These are phyloP conservation scores for Thelephora ganbajun DNA, from an alignment of 768 basidiomycete genomes.

Conservation along the genomic window DNA sequence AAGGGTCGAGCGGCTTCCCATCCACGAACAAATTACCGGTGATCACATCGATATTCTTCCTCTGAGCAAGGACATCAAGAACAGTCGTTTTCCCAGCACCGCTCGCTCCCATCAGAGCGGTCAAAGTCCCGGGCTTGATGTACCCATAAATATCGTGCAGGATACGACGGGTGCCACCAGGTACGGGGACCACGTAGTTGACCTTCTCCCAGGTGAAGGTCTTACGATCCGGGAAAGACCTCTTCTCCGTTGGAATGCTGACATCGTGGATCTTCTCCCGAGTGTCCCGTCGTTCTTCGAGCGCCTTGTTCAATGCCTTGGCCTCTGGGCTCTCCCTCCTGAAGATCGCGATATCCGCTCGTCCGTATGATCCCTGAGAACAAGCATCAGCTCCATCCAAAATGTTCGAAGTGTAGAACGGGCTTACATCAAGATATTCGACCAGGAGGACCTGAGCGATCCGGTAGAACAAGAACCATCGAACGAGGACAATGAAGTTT, in stretches of 20 bases:
- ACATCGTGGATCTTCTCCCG: background rate
- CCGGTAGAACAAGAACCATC: conserved; percentile 58
- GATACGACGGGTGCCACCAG: conserved; percentile 43
- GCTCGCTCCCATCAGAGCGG: conserved; percentile 80
- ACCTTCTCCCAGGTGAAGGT: conserved; percentile 74
- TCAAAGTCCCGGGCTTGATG: conserved; percentile 74
- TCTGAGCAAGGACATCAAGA: conserved; percentile 61
- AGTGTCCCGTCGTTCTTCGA: conserved; percentile 23
- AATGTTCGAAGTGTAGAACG: too few relatives aligned
- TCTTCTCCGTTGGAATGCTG: background rate
- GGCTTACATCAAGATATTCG: conserved; percentile 46
- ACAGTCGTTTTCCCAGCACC: conserved; percentile 73
- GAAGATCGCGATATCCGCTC: conserved; percentile 39
- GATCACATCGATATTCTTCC: conserved; percentile 59
- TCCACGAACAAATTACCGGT: conserved; percentile 52
- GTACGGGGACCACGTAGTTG: conserved; percentile 64
- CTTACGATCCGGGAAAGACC: conserved; percentile 21
- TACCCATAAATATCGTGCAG: conserved; percentile 70
- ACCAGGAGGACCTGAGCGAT: conserved; percentile 51
- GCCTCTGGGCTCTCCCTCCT: conserved; percentile 44
- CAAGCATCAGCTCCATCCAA: background rate
- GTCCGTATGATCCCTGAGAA: conserved; percentile 2
- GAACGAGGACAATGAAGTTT: conserved; percentile 58
- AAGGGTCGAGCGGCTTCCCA: conserved; percentile 42
- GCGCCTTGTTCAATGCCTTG: conserved; percentile 37